Evolutionary conservation across 2,329 filamentous ascomycete genomes (phyloP), one percentile per base, ranked within the genome.

Genomic region (Curvularia spicifera): DNA sequence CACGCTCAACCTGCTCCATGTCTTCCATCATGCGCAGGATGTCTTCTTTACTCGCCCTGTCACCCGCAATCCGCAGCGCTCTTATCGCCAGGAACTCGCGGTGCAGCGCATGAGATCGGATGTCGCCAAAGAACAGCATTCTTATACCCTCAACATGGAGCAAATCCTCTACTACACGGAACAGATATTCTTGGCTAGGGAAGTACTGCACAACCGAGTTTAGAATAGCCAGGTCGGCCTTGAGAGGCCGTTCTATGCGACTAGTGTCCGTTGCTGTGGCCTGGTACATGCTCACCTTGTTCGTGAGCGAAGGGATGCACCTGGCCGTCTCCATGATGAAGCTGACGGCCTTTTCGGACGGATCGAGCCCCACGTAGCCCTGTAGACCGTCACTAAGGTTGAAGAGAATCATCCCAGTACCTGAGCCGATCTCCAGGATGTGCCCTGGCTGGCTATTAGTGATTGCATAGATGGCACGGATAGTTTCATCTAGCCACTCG

Each of bases 131-230:
- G 33, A 56, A 59, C 4, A 59, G 9, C 5, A 20, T 56, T 2
- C 28, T 6, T 0, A 51, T 8, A 3, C 35, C 46, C 2, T 43
- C 13, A 10, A 54, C n/a, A 1, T 44, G 12, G 4, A 60, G 44
- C 0, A 63, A 28, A 1, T 53, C 22, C 33, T 47, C 5, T 1
- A 55, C 28, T 4, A 55, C 50, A 1, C 52, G 40, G 49, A 55
- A 51, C 2, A 63, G 53, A 31, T 63, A 63, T 3, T 60, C 60
- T 20, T 51, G 53, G 40, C 57, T 60, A 6, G 60, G 60, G 20
- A 63, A 63, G 31, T 63, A 60, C 24, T 63, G 56, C 10, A 52
- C 52, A 1, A 62, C 59, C 2, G 59, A 62, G 42, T 62, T 62
- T 1, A 59, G 15, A 31, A 55, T 39, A 9, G 54, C 46, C 9